Base-by-base conservation (phyloP, 139 green algal genomes). In the Coelastrella sp. region DNA sequence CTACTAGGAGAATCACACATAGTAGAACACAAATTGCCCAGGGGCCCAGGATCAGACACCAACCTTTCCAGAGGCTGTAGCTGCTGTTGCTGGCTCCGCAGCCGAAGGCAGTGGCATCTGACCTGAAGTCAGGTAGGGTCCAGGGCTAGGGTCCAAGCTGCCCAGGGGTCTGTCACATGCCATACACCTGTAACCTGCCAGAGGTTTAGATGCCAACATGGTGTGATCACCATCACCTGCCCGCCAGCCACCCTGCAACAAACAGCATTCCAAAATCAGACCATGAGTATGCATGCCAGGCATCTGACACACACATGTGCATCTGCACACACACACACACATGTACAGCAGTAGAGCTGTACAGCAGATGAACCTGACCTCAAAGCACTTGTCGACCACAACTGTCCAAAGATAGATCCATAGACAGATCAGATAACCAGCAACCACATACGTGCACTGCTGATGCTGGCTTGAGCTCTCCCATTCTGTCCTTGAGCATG, bases 81-180 rank as follows among this genome's bases (percentile, higher is more conserved):
- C 80, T 59, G 59, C 22, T 70, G 73, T 25, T 73, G 85, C 59
- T 56, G 75, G 27, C 74, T 90, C 85, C 17, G 73, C 72, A 7
- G n/a, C 24, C 12, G n/a, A 61, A 7, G 85, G 73, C n/a, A 90
- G 75, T 22, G 63, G 85, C 59, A 90, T 56, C 56, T 92, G 88
- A 56, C 91, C 65, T 24, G 90, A 94, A 9, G 93, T 93, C 24
- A 95, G 84, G 88, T 94, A 81, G 9, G 94, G 93, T 14, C 94
- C 94, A 7, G 89, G 87, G 58, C 57, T 59, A 4, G 89, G 58
- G 58, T 95, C 89, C 84, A 96, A 91, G 79, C 92, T 93, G 4
- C 94, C 92, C 35, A 96, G 88, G 14, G 94, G 94, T 76, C 94
- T 91, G 84, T 96, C 94, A 78, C 94, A 96, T 12, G 93, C 92